A percentile compares a stretch with the other conserved stretches of the same genome.
Conservation (phyloP, 805 yeast genomes). For the Barnettozyma vustinii region DNA sequence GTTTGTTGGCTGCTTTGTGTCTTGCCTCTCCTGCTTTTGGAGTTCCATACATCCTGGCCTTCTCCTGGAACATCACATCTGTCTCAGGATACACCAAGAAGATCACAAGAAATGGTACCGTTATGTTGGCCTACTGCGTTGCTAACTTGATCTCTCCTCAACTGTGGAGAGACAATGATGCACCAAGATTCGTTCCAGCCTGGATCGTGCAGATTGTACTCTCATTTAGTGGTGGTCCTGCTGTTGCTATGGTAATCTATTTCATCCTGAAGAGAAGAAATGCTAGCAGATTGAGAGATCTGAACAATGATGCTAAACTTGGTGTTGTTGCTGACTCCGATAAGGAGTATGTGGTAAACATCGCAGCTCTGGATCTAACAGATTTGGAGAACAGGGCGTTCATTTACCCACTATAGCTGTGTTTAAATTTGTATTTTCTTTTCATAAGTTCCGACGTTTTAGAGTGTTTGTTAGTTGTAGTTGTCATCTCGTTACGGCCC, state of each 20-base stretch:
- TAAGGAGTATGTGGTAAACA: slow-evolving; percentile 30
- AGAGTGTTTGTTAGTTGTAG: too few relatives aligned
- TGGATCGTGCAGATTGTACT: slow-evolving; percentile 54
- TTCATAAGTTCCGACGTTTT: background rate
- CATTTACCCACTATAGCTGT: slow-evolving; percentile 39
- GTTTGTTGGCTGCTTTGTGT: slow-evolving; percentile 41
- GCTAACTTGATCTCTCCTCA: slow-evolving; percentile 53
- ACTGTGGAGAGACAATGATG: slow-evolving; percentile 43
- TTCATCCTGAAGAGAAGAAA: slow-evolving; percentile 42
- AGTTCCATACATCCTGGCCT: slow-evolving; percentile 34
- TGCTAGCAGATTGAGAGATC: slow-evolving; percentile 28
- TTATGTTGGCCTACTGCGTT: slow-evolving; percentile 41
- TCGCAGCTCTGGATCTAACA: slow-evolving; percentile 44
- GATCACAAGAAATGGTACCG: slow-evolving; percentile 39
- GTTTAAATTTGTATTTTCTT: background rate
- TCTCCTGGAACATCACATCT: slow-evolving; percentile 30
- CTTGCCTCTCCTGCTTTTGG: slow-evolving; percentile 43
- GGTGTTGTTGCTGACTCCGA: slow-evolving; percentile 29
- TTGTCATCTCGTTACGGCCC: too few relatives aligned
- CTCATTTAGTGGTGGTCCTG: slow-evolving; percentile 44
- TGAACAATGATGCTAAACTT: slow-evolving; percentile 19
- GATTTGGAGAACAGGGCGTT: slow-evolving; percentile 46
- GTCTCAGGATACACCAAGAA: slow-evolving; percentile 48
- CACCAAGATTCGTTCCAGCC: slow-evolving; percentile 41
- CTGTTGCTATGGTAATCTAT: slow-evolving; percentile 38